Base-by-base conservation (phyloP, 2,329 filamentous ascomycete genomes). In the Fonsecaea pedrosoi region DNA sequence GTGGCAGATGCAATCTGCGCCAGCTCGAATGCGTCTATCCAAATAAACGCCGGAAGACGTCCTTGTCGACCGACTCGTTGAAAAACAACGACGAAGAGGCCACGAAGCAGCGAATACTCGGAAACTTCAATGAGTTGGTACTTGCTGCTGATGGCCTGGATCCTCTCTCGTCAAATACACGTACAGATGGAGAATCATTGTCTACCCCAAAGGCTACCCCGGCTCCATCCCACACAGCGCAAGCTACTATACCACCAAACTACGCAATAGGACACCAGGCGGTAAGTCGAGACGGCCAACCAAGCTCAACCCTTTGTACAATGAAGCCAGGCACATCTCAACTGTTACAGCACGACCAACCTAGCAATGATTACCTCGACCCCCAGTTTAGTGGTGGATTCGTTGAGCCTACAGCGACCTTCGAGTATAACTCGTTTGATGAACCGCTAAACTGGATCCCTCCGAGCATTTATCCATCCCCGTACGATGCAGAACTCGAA, bases 21-120 rank as follows among this genome's bases (percentile, higher is more conserved):
- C 75, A 75, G 18, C 74, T 80, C 15, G 75, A 75, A 48, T 80
- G 78, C 35, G 73, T 77, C 61, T 80, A 80, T 61, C 78, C 78
- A 13, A 80, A 78, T 3, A 75, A 79, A 76, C 53, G 40, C 74
- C 70, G 65, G 76, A 77, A 67, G 77, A 77, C 12, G 12, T 55
- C 34, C 8, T 35, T 48, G 9, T 30, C 55, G 18, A 53, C 73
- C 54, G 10, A 76, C 3, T 8, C 45, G 53, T 69, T 77, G 74
- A 45, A 34, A 12, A 5, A 77, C 60, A 63, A 82, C 78, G 0
- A 75, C 79, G 3, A 82, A 67, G 42, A 81, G 76, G 0, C 80
- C 25, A 48, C 55, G 10, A 57, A 53, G 32, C 65, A 64, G n/a
- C 65, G 65, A 18, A 55, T 56, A 15, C 25, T 55, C 12, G 68